These are phyloP conservation scores for Vanrija humicola DNA, from an alignment of 1,284 basidiomycete genomes.

Conservation along the genomic window DNA sequence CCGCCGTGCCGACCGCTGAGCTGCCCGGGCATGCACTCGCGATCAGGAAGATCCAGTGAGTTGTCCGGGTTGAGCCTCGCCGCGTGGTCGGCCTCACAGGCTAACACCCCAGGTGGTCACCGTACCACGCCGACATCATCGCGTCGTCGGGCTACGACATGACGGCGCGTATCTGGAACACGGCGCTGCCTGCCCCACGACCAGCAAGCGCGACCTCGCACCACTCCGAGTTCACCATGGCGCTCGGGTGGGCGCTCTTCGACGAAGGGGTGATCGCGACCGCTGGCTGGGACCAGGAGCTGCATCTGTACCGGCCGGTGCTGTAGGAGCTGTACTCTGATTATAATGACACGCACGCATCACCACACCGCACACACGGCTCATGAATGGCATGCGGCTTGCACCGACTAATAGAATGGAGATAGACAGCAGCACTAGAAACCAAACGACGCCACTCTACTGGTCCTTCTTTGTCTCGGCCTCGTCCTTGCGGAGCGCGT, in stretches of 20 bases:
- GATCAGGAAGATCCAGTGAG: constrained; percentile 50
- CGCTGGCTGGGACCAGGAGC: constrained; percentile 82
- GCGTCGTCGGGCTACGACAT: constrained; percentile 70
- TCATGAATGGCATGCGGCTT: too few relatives aligned
- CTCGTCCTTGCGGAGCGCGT: constrained; percentile 16
- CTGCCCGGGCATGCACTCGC: constrained; percentile 52
- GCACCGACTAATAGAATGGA: not conserved
- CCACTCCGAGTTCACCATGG: constrained; percentile 94
- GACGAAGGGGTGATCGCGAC: constrained; percentile 79
- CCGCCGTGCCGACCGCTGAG: constrained; percentile 17
- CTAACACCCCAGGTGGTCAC: not conserved
- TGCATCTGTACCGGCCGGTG: constrained; percentile 61
- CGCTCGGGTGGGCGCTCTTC: constrained; percentile 75
- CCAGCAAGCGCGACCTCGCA: constrained; percentile 63
- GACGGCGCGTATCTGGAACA: constrained; percentile 53
- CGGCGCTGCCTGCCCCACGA: constrained; percentile 49
- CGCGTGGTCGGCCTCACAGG: too few relatives aligned
- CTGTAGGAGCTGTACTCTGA: too few relatives aligned
- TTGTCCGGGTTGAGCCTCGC: not conserved
- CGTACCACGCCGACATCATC: constrained; percentile 59
- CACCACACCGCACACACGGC: too few relatives aligned
- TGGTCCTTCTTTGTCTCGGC: constrained; percentile 38
- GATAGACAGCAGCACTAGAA: too few relatives aligned
- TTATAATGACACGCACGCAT: too few relatives aligned
- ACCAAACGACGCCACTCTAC: constrained; percentile 2